Evolutionary conservation across 306 rosid species (phyloP).

Genomic region (Medicago truncatula): DNA sequence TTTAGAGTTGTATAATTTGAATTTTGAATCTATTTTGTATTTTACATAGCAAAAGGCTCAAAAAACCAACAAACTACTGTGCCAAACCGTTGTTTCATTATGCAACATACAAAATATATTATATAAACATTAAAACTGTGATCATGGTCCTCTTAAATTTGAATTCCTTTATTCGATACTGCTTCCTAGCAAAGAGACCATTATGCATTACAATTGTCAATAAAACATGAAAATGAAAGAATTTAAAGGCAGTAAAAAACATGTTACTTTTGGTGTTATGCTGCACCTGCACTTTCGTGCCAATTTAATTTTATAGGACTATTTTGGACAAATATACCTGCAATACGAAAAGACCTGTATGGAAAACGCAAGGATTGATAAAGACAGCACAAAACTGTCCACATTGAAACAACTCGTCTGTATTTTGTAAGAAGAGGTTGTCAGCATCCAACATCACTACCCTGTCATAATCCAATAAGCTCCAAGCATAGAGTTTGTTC

Average conservation of each 20-base stretch:
- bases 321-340: constrained; percentile 54
- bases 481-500: constrained; percentile 94
- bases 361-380: constrained; percentile 90
- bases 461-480: constrained; percentile 78
- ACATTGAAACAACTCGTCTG: constrained; percentile 84
- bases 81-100: no score
- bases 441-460: constrained; percentile 92
- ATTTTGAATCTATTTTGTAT: no score
- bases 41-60: no score
- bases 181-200: no score
- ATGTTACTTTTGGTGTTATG: neutral
- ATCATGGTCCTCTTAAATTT: no score
- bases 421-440: constrained; percentile 78
- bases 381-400: constrained; percentile 91
- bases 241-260: neutral
- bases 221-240: neutral
- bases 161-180: no score
- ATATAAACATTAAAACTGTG: no score
- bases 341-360: constrained; percentile 88
- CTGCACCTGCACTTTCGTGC: neutral
- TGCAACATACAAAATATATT: no score
- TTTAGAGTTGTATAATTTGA: no score
- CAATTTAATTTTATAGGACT: neutral
- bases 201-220: neutral
- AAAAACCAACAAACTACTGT: no score